Evolutionary conservation across 1,284 basidiomycete species (phyloP).

Genomic region (Sanguinoderma infundibulare): DNA sequence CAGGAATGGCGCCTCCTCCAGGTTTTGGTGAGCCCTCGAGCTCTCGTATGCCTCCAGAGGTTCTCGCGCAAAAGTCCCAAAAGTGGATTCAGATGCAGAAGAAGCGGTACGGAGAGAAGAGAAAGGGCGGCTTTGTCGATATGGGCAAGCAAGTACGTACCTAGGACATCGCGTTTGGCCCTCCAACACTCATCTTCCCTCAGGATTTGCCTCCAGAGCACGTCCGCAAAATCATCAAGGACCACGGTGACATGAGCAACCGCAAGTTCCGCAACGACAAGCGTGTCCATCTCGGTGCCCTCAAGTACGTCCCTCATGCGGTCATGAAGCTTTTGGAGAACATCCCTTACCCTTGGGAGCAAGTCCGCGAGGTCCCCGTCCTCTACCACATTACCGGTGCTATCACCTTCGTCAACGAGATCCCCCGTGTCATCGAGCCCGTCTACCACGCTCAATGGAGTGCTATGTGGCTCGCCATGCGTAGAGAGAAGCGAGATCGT

Average conservation of each 20-base stretch:
- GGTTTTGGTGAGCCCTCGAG: conserved; percentile 47
- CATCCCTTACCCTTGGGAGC: conserved; percentile 99
- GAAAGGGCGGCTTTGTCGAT: conserved; percentile 88
- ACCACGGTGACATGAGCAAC: conserved; percentile 97
- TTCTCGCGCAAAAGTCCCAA: conserved; percentile 84
- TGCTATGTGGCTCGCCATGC: conserved; percentile 99
- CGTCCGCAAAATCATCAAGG: conserved; percentile 97
- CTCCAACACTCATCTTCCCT: conserved; percentile 24
- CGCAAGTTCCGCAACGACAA: conserved; percentile 98
- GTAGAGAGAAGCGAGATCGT: conserved; percentile 97
- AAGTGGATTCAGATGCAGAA: conserved; percentile 96
- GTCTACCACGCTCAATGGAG: conserved; percentile 99
- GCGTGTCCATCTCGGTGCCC: conserved; percentile 95
- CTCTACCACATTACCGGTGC: conserved; percentile 99
- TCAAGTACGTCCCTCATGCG: conserved; percentile 99
- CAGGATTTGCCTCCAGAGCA: conserved; percentile 92
- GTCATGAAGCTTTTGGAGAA: conserved; percentile 99
- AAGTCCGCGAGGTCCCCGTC: conserved; percentile 96
- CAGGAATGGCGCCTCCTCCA: conserved; percentile 44
- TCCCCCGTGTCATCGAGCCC: conserved; percentile 95
- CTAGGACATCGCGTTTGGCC: conserved; percentile 4
- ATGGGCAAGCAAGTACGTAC: conserved; percentile 87
- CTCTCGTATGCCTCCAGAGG: conserved; percentile 75
- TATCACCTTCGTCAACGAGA: conserved; percentile 99
- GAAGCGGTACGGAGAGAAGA: conserved; percentile 88